Evolutionary conservation across 257 asterid species (phyloP).

Genomic region (Fraxinus anomala): DNA sequence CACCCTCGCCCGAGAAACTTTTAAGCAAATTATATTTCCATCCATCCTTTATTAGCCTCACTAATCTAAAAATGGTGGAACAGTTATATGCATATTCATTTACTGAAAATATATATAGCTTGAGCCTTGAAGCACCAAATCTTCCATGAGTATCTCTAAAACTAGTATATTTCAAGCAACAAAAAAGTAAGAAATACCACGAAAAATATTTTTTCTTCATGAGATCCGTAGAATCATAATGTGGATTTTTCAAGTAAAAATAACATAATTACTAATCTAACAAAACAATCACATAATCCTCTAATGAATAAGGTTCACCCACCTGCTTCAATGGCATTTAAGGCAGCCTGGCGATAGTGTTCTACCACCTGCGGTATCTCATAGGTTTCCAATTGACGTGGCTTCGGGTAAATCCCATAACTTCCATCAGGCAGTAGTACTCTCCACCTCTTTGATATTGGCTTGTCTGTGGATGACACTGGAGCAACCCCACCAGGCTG

Average conservation of each 20-base stretch:
- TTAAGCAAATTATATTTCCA: background rate
- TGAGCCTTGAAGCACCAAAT: background rate
- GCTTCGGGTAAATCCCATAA: slow-evolving; percentile 64
- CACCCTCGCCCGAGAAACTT: background rate
- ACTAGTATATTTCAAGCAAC: background rate
- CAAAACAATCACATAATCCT: slow-evolving; percentile 11
- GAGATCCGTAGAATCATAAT: background rate
- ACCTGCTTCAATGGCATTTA: slow-evolving; percentile 96
- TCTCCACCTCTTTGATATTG: slow-evolving; percentile 92
- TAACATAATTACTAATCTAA: background rate
- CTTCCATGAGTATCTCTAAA: background rate
- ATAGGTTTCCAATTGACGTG: slow-evolving; percentile 52
- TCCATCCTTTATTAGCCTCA: background rate
- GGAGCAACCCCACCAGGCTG: slow-evolving; percentile 81
- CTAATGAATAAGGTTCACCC: slow-evolving; percentile 14
- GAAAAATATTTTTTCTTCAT: background rate
- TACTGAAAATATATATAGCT: background rate
- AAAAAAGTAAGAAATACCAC: background rate
- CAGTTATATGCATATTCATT: background rate
- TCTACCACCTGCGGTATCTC: slow-evolving; percentile 63
- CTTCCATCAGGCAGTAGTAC: slow-evolving; percentile 81
- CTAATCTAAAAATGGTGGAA: background rate
- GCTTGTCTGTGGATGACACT: slow-evolving; percentile 76
- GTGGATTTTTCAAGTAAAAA: background rate
- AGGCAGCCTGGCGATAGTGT: slow-evolving; percentile 76